Conservation (phyloP, 495 filamentous ascomycete species). For the Aspergillus avenaceus region DNA sequence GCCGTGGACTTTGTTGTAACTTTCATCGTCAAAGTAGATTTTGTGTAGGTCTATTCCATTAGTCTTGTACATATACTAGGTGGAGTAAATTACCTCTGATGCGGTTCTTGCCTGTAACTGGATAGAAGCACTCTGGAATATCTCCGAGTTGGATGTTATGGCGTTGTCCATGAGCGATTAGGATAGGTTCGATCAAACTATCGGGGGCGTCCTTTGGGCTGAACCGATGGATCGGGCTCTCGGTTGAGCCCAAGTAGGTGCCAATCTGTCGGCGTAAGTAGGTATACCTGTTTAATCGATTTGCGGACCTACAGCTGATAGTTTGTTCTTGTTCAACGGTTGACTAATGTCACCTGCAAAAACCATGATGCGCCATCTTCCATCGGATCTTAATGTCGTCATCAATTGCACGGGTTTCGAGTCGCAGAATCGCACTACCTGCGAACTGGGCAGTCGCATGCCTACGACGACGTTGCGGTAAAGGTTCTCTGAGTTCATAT, state of each 20-base stretch:
- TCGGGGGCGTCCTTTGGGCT: slow-evolving; percentile 47
- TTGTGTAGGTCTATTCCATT: slow-evolving; percentile 51
- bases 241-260: slow-evolving; percentile 28
- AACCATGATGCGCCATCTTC: slow-evolving; percentile 58
- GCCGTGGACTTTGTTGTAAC: slow-evolving; percentile 61
- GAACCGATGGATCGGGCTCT: slow-evolving; percentile 37
- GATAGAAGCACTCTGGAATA: slow-evolving; percentile 57
- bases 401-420: slow-evolving; percentile 54
- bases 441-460: slow-evolving; percentile 53
- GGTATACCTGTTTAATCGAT: background rate
- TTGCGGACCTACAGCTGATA: slow-evolving; percentile 41
- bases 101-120: slow-evolving; percentile 53
- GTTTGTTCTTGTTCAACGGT: slow-evolving; percentile 23
- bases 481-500: slow-evolving; percentile 24
- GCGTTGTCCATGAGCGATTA: slow-evolving; percentile 53
- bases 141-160: slow-evolving; percentile 52
- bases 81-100: slow-evolving; percentile 46
- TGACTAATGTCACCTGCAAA: slow-evolving; percentile 52
- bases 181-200: slow-evolving; percentile 56
- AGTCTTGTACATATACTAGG: background rate
- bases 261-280: slow-evolving; percentile 27
- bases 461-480: slow-evolving; percentile 48
- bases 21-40: slow-evolving; percentile 63
- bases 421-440: slow-evolving; percentile 58
- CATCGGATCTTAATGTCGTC: slow-evolving; percentile 47